These are phyloP conservation scores for Heritiera fomes DNA, from an alignment of 345 rosid genomes.

Conservation along the genomic window DNA sequence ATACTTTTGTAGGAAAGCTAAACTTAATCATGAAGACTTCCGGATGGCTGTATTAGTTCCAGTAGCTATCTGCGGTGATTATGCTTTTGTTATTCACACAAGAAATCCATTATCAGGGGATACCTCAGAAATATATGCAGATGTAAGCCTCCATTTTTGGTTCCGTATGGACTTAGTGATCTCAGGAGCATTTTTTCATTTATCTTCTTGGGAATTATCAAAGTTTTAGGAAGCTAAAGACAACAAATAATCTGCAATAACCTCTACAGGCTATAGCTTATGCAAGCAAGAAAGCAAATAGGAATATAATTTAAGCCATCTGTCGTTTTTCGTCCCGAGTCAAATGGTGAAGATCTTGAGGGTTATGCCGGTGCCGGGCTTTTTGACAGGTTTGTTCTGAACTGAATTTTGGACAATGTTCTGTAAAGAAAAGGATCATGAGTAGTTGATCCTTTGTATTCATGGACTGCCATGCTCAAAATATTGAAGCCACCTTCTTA, in stretches of 20 bases:
- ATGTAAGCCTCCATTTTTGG: constrained; percentile 25
- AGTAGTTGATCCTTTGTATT: neutral
- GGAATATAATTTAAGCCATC: constrained; percentile 37
- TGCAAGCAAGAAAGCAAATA: constrained; percentile 46
- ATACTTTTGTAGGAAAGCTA: constrained; percentile 38
- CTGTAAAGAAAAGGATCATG: neutral
- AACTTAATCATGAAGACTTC: constrained; percentile 34
- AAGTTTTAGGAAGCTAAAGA: neutral
- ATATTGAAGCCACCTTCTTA: neutral
- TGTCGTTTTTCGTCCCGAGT: constrained; percentile 42
- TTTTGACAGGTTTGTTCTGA: constrained; percentile 38
- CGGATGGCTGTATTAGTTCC: constrained; percentile 46
- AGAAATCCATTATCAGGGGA: constrained; percentile 46
- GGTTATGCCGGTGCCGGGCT: constrained; percentile 52
- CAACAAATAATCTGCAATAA: neutral
- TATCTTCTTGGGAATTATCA: neutral
- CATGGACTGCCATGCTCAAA: neutral
- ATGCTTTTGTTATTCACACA: constrained; percentile 51
- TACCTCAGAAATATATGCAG: constrained; percentile 42
- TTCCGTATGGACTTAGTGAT: neutral
- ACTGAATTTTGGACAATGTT: neutral
- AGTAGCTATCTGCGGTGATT: constrained; percentile 41
- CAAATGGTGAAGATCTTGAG: constrained; percentile 48
- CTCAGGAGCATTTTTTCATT: neutral
- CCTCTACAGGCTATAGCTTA: constrained; percentile 37